A percentile compares a stretch with the other conserved stretches of the same genome.
Conservation (phyloP, 257 asterid genomes). For the Solanum appendiculatum region DNA sequence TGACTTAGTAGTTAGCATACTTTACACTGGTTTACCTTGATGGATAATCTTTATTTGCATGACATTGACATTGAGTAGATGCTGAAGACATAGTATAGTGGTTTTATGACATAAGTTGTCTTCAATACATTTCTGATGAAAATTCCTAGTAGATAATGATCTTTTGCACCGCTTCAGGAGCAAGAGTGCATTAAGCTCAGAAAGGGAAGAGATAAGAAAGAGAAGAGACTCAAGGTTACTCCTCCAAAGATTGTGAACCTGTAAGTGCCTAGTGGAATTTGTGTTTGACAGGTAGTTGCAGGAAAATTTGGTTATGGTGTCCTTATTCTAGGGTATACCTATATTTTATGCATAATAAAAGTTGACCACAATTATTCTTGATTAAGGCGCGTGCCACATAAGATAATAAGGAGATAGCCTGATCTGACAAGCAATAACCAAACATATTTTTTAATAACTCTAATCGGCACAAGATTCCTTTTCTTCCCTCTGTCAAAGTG, state of each 20-base stretch:
- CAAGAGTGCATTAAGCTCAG: conserved; percentile 49
- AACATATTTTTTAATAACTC: not conserved
- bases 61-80: not conserved
- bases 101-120: not conserved
- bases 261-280: conserved; percentile 34
- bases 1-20: not conserved
- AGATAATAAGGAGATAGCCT: not conserved
- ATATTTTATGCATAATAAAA: not conserved
- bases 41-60: not conserved
- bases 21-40: not conserved
- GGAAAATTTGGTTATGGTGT: not conserved
- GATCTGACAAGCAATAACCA: not conserved
- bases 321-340: not conserved
- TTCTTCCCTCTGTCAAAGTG: not conserved
- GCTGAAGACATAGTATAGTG: not conserved
- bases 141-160: conserved; percentile 5
- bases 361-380: not conserved
- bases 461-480: not conserved
- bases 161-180: conserved; percentile 47
- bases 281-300: not conserved
- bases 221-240: conserved; percentile 35
- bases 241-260: conserved; percentile 16
- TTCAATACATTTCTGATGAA: conserved; percentile 1
- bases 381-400: not conserved
- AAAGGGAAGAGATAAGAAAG: conserved; percentile 42